Evolutionary conservation across 2,329 filamentous ascomycete species (phyloP), one percentile per base, ranked within the genome.

Genomic region (Coniella vitis): DNA sequence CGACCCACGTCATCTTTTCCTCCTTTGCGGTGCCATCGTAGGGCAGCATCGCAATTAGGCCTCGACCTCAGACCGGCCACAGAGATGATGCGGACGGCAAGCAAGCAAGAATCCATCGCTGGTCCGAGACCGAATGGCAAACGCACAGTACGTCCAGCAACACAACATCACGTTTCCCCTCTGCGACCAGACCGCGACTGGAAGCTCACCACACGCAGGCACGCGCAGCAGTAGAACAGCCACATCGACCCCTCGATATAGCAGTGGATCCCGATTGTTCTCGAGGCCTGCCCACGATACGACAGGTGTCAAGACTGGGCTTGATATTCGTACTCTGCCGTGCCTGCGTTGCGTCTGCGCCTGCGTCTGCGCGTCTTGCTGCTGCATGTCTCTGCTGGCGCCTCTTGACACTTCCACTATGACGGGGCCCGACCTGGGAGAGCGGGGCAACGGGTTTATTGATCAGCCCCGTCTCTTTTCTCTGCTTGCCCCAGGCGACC

Each of bases 331-430:
- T 42, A 34, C 25, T 34, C 40, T 42, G 17, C 40, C 29, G 40
- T 42, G 37, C 37, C 37, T 38, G 37, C 37, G 37, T 38, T 37
- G 38, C 21, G 38, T 13, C 21, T 42, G 41, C 31, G 13, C 16
- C 17, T 29, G 32, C 20, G 42, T 34, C 42, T 38, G 32, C 35
- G 34, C 42, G 35, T 45, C 42, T 45, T 22, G 25, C 25, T 32
- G 31, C 41, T 52, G 50, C 50, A 52, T 52, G 50, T 52, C 50
- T 49, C 40, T 46, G 42, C 43, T 52, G 47, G 47, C 38, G 35
- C 42, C 39, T 47, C 45, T 48, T 39, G 20, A 31, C 36, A 35
- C 43, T 38, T n/a, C 20, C 42, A 36, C 42, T 34, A 29, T 25
- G 21, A 14, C 42, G 21, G 22, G 19, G 32, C 22, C 32, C 22